phyloP scores from a whole-genome alignment of 2,329 filamentous ascomycete species.

The Ramularia collo-cygni region DNA sequence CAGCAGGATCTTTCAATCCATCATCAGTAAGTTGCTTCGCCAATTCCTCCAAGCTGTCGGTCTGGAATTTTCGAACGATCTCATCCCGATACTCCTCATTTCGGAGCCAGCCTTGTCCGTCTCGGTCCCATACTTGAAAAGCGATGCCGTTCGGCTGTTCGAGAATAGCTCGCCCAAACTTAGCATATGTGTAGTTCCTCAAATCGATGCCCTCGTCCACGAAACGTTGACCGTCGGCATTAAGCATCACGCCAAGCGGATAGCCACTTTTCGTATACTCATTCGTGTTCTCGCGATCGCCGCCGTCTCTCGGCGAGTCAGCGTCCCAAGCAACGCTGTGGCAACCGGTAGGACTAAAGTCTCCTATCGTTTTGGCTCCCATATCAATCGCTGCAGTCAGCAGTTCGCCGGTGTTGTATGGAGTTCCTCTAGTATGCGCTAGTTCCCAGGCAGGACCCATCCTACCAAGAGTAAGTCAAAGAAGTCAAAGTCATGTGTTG shows the following conservation, averaged over 20 bases:
- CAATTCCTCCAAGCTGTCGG: constrained; percentile 48
- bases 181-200: constrained; percentile 62
- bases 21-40: constrained; percentile 41
- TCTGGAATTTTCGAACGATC: constrained; percentile 48
- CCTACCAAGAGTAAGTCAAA: too few species aligned
- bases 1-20: constrained; percentile 41
- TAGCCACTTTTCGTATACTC: constrained; percentile 65
- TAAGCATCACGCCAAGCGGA: constrained; percentile 59
- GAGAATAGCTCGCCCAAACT: constrained; percentile 57
- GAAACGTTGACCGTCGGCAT: constrained; percentile 52
- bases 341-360: constrained; percentile 54
- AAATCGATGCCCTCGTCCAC: constrained; percentile 61
- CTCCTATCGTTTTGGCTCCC: constrained; percentile 46
- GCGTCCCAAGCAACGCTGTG: constrained; percentile 62
- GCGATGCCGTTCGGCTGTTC: constrained; percentile 51
- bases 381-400: constrained; percentile 49
- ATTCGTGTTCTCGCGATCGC: constrained; percentile 55
- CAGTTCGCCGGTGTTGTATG: constrained; percentile 56
- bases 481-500: too few species aligned
- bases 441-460: constrained; percentile 57
- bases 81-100: constrained; percentile 57
- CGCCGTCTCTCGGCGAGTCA: constrained; percentile 48
- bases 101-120: constrained; percentile 47
- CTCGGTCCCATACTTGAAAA: constrained; percentile 59
- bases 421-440: constrained; percentile 56